phyloP scores from a whole-genome alignment of 1,139 yeast species.

The Yamadazyma blattariae region DNA sequence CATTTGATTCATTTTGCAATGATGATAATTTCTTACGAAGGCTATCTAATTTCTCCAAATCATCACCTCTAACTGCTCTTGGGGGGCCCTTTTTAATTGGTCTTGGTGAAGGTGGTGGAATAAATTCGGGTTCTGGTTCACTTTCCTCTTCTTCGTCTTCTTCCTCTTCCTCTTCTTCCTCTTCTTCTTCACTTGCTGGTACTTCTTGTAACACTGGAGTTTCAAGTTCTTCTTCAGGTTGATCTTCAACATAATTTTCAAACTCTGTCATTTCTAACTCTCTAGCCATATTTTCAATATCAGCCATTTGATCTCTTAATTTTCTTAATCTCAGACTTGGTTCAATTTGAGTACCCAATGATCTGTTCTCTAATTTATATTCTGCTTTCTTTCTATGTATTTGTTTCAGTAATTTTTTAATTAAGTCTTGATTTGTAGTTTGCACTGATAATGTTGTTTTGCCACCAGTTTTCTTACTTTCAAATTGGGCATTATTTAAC shows the following conservation, averaged over 20 bases:
- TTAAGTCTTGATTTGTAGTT: slow-evolving; percentile 44
- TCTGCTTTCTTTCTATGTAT: slow-evolving; percentile 64
- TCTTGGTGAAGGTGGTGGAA: slow-evolving; percentile 13
- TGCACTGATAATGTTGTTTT: slow-evolving; percentile 38
- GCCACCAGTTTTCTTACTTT: slow-evolving; percentile 27
- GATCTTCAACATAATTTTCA: slow-evolving; percentile 34
- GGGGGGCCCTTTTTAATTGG: slow-evolving; percentile 23
- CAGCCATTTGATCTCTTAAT: slow-evolving; percentile 82
- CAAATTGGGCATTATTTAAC: slow-evolving; percentile 43
- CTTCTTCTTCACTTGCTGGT: slow-evolving; percentile 15
- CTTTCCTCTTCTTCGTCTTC: slow-evolving; percentile 17
- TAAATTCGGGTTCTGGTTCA: slow-evolving; percentile 15
- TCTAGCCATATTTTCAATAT: slow-evolving; percentile 78
- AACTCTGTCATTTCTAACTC: slow-evolving; percentile 86
- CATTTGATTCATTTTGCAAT: slow-evolving; percentile 71
- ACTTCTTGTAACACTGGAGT: slow-evolving; percentile 14
- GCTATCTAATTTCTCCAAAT: slow-evolving; percentile 45
- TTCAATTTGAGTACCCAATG: slow-evolving; percentile 60
- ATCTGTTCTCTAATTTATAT: slow-evolving; percentile 53
- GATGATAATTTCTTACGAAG: slow-evolving; percentile 57
- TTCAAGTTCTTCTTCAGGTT: slow-evolving; percentile 14
- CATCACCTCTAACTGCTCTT: slow-evolving; percentile 40
- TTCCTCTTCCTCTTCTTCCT: slow-evolving; percentile 18
- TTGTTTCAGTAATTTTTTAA: slow-evolving; percentile 53
- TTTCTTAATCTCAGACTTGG: slow-evolving; percentile 76